A percentile compares a stretch with the other conserved stretches of the same genome.
phyloP scores from a whole-genome alignment of 1,284 basidiomycete species.

The Coniferiporia sulphurascens region DNA sequence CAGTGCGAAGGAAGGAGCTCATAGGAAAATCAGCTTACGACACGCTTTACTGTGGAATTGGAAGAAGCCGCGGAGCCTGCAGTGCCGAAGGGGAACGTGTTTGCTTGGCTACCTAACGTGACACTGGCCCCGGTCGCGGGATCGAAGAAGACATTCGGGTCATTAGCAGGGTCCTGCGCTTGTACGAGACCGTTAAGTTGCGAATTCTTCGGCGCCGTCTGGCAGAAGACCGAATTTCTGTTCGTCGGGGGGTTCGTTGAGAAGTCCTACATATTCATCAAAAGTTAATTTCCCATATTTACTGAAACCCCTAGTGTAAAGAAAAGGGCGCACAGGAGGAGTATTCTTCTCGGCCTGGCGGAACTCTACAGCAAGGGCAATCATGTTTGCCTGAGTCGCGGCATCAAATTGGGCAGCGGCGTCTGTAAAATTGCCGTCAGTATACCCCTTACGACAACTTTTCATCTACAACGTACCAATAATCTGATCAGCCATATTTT shows the following conservation, averaged over 20 bases:
- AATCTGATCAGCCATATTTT: conserved; percentile 55
- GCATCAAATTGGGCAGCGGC: conserved; percentile 49
- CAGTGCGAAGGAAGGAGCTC: background rate
- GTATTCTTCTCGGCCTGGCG: conserved; percentile 61
- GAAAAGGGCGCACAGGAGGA: conserved; percentile 40
- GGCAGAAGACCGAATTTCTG: conserved; percentile 40
- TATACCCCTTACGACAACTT: background rate
- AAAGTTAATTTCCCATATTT: background rate
- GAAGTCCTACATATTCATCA: conserved; percentile 39
- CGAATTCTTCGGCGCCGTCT: conserved; percentile 34
- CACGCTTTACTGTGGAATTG: background rate
- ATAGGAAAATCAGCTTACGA: background rate
- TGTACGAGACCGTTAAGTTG: conserved; percentile 38
- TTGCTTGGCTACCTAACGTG: conserved; percentile 44
- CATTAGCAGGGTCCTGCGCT: conserved; percentile 37
- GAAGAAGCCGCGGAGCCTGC: conserved; percentile 18
- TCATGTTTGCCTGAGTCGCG: conserved; percentile 47
- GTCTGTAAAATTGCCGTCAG: conserved; percentile 31
- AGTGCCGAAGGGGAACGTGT: conserved; percentile 45
- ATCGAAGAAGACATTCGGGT: conserved; percentile 50
- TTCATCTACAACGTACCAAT: conserved; percentile 37
- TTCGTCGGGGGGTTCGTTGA: conserved; percentile 43
- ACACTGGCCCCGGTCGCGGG: conserved; percentile 42
- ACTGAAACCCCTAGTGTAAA: background rate
- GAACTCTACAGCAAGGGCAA: conserved; percentile 50